Evolutionary conservation across 352 stramenopile species (phyloP), one percentile per base, ranked within the genome.

Genomic region (Globisporangium parvum): DNA sequence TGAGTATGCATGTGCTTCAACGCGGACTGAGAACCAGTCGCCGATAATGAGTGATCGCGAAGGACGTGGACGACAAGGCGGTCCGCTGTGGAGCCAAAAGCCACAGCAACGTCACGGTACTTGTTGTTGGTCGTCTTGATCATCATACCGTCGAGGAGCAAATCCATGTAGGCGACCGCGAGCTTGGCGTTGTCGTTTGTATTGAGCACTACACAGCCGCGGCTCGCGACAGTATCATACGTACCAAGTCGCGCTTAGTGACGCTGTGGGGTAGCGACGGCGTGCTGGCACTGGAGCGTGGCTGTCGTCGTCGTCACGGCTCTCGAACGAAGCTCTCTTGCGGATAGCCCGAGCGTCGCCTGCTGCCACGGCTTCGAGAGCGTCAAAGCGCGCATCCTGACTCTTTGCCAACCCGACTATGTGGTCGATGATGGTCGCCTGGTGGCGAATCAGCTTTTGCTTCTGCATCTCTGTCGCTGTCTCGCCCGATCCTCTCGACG

Each of bases 371-470:
- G 40, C 51, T 20, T 56, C 24, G 39, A 56, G 51, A 12, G 12
- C 51, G 24, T 56, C 40, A 5, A 56, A 11, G 2, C 37, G 39
- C 24, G 48, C 21, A 24, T 56, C 51, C n/a, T 56, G 51, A 17
- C 26, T 17, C 51, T 56, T 56, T 17, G 40, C 39, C 15, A 56
- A 24, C 12, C 21, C 26, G 11, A 42, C 48, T 24, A 50, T n/a
- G 51, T 50, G 51, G 15, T 49, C 40, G 51, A 56, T 56, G 17
- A 56, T 23, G 17, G 51, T 40, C 3, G 51, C 24, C 49, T 56
- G 51, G 6, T 56, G 21, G 24, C 18, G 51, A 49, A 56, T 56
- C 17, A 56, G 21, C 14, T 23, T 31, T 28, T 55, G 39, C 40
- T 56, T 26, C 9, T 41, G 23, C 44, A 40, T 48, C 23, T 49